Evolutionary conservation across 106 monocot species (phyloP), one percentile per base, ranked within the genome.

Genomic region (Acanthochlamys bracteata): DNA sequence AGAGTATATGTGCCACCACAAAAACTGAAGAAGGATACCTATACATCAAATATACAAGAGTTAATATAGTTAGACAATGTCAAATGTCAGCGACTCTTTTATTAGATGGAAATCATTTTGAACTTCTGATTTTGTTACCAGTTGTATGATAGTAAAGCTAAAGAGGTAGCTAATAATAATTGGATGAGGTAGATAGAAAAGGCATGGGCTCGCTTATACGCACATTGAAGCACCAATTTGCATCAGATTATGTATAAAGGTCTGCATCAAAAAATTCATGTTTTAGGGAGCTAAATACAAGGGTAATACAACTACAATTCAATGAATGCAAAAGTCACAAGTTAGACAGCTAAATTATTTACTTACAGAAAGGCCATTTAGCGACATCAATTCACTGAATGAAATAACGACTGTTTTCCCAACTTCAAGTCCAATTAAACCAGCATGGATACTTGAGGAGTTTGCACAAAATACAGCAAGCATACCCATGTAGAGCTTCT

Each of bases 11-110:
- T 90, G 54, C 90, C 95, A 55, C 95, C 95, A 69, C 94, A 79
- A 95, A 95, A 75, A 90, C 95, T 20, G 90, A 84, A 57, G 95
- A 95, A 75, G 95, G 95, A 73, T 90, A 95, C 95, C 95, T 95
- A 57, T 43, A 47, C 14, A 55, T 12, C 17, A 12, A 49, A 12
- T 49, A 17, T 17, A 49, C 6, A 14, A 49, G 12, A 17, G 17
- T 14, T 10, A 17, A 12, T 17, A 49, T 12, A 49, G 49, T 12
- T 8, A 49, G 2, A 9, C 49, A 49, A 14, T 55, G 8, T 21
- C 55, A 15, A 55, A 2, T 49, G 33, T 33, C 6, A 33, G 6
- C 33, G 1, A 33, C 33, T 33, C 33, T 33, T 33, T 33, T 33
- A 33, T 33, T 33, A 33, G 33, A 33, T 3, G 33, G 33, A 33